Base-by-base conservation (phyloP, 208 protist species). In the Acanthamoeba healyi region DNA sequence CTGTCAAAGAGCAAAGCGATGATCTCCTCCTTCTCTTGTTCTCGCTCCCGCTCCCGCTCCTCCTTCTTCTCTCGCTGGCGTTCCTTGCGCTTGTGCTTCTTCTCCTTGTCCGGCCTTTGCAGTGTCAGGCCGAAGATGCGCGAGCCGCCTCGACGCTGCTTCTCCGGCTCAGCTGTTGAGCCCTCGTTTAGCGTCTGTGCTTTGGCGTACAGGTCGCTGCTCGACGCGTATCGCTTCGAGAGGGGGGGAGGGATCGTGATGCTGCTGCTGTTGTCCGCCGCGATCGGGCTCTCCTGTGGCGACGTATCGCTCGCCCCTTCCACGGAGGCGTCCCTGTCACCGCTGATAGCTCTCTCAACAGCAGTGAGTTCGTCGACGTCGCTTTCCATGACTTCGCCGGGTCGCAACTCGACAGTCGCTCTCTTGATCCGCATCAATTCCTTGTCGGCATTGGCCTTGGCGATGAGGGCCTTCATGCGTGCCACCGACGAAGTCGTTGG, bases 391-490 rank as follows among this genome's bases (percentile, higher is more conserved):
- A 63, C 2, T 26, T 63, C 56, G 19, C 24, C 56, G 26, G 26
- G 24, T 7, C 29, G 67, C 67, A 36, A n/a, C 17, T 42, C 34
- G 14, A 1, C 2, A 5, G 26, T 84, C 4, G 40, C 19, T 32
- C 74, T 84, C 74, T 32, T 84, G 29, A 17, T 84, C 19, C 74
- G 42, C 7, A 7, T 12, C 29, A 24, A 1, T 7, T 87, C 77
- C 44, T 51, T 87, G 22, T 87, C 70, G 24, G 77, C 46, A 29
- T 87, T 87, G 44, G 77, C 77, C 77, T 61, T 87, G n/a, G 40
- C 44, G 22, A 87, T 58, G 14, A 87, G 46, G 14, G 40, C 77
- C 44, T 61, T 87, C 77, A 87, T 87, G 10, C 77, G 77, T 2
- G 44, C 77, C 2, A 87, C 77, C 12, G 77, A 86, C 22, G n/a